These are phyloP conservation scores for Lactifluus subvellereus DNA, from an alignment of 768 basidiomycete species.

Conservation along the genomic window DNA sequence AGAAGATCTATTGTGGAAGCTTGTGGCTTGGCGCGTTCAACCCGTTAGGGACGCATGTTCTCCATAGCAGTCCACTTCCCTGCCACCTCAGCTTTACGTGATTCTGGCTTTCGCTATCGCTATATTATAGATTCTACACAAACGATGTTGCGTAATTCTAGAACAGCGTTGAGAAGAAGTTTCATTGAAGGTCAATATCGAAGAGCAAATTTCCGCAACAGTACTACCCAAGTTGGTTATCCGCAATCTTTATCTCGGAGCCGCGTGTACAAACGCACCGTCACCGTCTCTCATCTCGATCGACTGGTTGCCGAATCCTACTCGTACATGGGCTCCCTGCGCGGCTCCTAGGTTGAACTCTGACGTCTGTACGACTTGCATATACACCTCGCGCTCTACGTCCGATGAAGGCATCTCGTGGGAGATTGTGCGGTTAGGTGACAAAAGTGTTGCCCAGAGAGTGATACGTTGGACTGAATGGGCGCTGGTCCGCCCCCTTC, in stretches of 20 bases:
- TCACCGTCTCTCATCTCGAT: slow-evolving; percentile 78
- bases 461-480: slow-evolving; percentile 57
- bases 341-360: slow-evolving; percentile 65
- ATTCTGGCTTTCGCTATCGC: slow-evolving; percentile 4
- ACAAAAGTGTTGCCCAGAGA: slow-evolving; percentile 78
- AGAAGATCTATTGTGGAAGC: slow-evolving; percentile 55
- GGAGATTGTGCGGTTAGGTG: slow-evolving; percentile 46
- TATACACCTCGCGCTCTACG: slow-evolving; percentile 55
- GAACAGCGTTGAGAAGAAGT: neutral
- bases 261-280: slow-evolving; percentile 66
- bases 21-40: slow-evolving; percentile 37
- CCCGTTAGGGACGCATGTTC: neutral
- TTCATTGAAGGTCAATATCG: slow-evolving; percentile 47
- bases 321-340: slow-evolving; percentile 50
- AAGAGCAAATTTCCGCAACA: slow-evolving; percentile 76
- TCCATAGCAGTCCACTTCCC: neutral
- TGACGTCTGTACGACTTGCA: slow-evolving; percentile 81
- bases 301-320: slow-evolving; percentile 40
- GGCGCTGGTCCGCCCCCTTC: slow-evolving; percentile 79
- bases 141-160: neutral
- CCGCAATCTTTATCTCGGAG: slow-evolving; percentile 38
- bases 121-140: neutral
- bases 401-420: slow-evolving; percentile 39
- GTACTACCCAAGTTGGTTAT: slow-evolving; percentile 61
- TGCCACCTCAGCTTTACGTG: neutral